Conservation (phyloP, 805 yeast genomes). For the Wickerhamomyces bisporus region DNA sequence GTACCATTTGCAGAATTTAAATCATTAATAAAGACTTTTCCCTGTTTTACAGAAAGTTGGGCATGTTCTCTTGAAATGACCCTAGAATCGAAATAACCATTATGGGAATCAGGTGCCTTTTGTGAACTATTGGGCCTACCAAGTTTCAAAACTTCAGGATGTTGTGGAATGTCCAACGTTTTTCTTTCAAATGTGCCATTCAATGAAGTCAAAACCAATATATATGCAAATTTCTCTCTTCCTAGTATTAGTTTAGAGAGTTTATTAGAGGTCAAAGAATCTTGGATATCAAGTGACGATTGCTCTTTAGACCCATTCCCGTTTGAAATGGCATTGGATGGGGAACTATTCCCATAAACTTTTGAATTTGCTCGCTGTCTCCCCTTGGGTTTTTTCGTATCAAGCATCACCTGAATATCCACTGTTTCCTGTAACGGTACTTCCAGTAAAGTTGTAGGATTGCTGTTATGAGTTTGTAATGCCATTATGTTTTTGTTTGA, state of each 20-base stretch:
- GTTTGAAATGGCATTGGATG: not conserved
- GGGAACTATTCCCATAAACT: constrained; percentile 6
- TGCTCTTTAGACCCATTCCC: not conserved
- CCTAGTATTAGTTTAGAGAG: not conserved
- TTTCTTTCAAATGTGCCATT: constrained; percentile 82
- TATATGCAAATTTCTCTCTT: constrained; percentile 36
- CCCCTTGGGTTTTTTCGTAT: not conserved
- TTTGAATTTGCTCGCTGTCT: constrained; percentile 8
- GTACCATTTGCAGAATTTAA: constrained; percentile 94
- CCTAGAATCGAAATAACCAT: constrained; percentile 92
- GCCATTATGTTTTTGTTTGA: not conserved
- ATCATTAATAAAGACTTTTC: constrained; percentile 74
- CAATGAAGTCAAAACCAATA: constrained; percentile 68
- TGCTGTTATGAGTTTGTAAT: not conserved
- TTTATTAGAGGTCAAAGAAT: not conserved
- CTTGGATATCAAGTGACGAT: not conserved
- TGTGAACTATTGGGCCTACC: constrained; percentile 80
- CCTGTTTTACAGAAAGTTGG: constrained; percentile 72
- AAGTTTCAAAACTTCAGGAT: constrained; percentile 77
- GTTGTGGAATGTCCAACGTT: constrained; percentile 69
- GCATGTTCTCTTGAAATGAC: constrained; percentile 95
- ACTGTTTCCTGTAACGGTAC: not conserved
- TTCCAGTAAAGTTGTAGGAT: not conserved
- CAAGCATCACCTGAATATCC: not conserved
- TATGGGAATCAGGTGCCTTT: constrained; percentile 54